Evolutionary conservation across 257 asterid species (phyloP).

Genomic region (Anisodus tanguticus): DNA sequence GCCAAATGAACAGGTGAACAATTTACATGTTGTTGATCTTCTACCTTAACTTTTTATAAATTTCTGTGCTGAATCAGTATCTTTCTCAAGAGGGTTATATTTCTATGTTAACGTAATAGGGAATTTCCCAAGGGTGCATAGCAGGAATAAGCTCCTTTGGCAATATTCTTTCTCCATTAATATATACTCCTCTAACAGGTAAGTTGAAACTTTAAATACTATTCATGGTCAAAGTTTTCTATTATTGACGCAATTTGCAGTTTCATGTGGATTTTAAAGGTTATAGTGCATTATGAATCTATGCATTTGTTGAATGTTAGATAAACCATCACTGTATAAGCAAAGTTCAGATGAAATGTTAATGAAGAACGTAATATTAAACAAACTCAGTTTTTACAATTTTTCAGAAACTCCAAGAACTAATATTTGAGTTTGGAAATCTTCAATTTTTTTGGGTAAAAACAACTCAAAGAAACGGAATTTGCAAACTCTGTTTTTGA

Average conservation of each 20-base stretch:
- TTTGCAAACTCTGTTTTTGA: neutral
- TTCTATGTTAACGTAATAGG: slow-evolving; percentile 10
- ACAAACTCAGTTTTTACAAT: no score
- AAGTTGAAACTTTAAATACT: neutral
- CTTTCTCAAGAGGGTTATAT: neutral
- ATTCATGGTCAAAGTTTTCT: neutral
- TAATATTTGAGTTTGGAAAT: no score
- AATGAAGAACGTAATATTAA: no score
- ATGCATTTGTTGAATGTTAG: no score
- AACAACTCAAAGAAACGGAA: neutral
- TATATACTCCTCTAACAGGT: slow-evolving; percentile 33
- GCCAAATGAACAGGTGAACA: slow-evolving; percentile 29
- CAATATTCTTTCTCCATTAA: slow-evolving; percentile 30
- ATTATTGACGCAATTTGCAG: neutral
- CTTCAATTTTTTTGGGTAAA: no score
- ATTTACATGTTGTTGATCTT: neutral
- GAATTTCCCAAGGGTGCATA: slow-evolving; percentile 34
- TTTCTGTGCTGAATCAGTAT: neutral
- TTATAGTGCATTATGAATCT: no score
- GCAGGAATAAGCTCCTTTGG: slow-evolving; percentile 28
- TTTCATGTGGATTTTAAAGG: neutral
- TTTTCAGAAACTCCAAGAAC: no score
- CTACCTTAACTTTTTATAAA: neutral
- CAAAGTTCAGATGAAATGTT: no score
- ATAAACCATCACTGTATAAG: neutral